phyloP scores from a whole-genome alignment of 306 rosid species.

The Rubus idaeus region DNA sequence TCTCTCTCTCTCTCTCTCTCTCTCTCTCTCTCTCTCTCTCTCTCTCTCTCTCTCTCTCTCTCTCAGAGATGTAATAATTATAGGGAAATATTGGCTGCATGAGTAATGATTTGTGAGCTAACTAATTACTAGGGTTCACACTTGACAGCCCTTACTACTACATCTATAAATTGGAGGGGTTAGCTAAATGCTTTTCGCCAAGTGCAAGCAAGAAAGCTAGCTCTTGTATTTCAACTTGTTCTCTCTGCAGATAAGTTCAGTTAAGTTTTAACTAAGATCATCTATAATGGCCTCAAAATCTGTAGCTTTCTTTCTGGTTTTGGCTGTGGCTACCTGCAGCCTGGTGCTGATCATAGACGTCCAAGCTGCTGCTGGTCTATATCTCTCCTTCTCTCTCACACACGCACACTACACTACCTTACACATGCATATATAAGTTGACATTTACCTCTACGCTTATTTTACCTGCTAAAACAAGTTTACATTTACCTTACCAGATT shows the following conservation, averaged over 20 bases:
- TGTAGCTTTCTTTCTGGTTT: not conserved
- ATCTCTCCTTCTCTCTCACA: not conserved
- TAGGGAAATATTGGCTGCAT: not conserved
- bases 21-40: not conserved
- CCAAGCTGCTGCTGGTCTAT: not conserved
- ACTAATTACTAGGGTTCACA: not conserved
- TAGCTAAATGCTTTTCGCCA: not conserved
- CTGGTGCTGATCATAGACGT: not conserved
- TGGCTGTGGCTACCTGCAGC: not conserved
- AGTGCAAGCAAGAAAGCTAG: not conserved
- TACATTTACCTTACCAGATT: not conserved
- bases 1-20: not conserved
- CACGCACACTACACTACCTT: too few relatives aligned
- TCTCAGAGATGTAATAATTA: not conserved
- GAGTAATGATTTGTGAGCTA: conserved; percentile 1
- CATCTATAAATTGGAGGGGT: not conserved
- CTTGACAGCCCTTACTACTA: not conserved
- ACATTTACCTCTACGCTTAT: too few relatives aligned
- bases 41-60: not conserved
- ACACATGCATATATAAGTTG: too few relatives aligned
- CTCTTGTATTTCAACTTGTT: not conserved
- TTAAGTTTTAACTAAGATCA: not conserved
- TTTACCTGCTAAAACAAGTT: too few relatives aligned
- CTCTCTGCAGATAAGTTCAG: not conserved
- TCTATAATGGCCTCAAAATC: not conserved